Evolutionary conservation across 2,329 filamentous ascomycete genomes (phyloP).

Genomic region (Diaporthe nobilis): DNA sequence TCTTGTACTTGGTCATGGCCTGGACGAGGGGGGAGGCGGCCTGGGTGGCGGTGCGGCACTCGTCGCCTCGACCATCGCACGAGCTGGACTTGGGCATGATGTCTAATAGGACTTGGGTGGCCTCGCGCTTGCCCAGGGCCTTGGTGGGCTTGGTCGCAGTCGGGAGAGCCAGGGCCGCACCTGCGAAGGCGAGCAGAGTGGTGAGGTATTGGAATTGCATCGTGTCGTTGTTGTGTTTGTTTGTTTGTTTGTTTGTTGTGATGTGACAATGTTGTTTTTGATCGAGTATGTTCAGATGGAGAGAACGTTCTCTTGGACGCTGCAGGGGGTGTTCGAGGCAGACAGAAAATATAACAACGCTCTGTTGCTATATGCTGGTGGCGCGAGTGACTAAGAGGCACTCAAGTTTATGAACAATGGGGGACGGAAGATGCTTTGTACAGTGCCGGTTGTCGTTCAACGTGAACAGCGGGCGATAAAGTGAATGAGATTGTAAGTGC

Average conservation of each 20-base stretch:
- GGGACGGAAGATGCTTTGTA: conserved; percentile 22
- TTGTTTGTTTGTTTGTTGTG: neutral
- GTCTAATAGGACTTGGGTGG: conserved; percentile 57
- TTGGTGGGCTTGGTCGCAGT: conserved; percentile 24
- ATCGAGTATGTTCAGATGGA: neutral
- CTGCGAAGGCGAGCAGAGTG: conserved; percentile 47
- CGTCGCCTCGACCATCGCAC: conserved; percentile 65
- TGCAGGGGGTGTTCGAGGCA: neutral
- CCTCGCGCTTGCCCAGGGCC: conserved; percentile 46
- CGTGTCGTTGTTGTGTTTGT: conserved; percentile 23
- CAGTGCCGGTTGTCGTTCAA: neutral
- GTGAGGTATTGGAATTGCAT: conserved; percentile 50
- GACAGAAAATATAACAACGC: neutral
- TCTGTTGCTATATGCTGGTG: neutral
- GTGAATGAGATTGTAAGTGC: conserved; percentile 24
- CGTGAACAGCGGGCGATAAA: neutral
- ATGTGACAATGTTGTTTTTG: neutral
- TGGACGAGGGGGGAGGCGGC: conserved; percentile 70
- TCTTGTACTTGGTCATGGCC: conserved; percentile 70
- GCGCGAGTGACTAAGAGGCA: neutral
- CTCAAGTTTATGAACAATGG: neutral
- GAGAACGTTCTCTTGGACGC: neutral
- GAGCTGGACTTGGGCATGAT: conserved; percentile 71
- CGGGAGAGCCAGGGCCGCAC: conserved; percentile 47
- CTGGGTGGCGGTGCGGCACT: conserved; percentile 76